phyloP scores from a whole-genome alignment of 2,329 filamentous ascomycete genomes.

The Nannizzia gypsea region DNA sequence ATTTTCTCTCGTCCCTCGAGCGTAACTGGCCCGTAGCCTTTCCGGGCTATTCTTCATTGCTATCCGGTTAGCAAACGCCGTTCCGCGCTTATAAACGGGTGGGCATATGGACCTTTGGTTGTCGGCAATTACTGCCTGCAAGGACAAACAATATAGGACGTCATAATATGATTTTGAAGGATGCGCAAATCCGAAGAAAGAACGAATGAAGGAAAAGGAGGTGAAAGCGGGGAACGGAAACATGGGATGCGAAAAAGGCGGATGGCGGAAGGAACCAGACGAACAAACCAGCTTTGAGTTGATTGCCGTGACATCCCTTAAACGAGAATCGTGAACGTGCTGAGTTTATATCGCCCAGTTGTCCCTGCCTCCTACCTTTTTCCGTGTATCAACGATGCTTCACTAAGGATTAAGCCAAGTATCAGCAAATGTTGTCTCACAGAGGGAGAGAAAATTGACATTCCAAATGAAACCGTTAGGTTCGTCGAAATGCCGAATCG shows the following conservation, averaged over 20 bases:
- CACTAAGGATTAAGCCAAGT: not conserved
- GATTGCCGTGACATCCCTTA: not conserved
- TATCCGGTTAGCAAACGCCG: not conserved
- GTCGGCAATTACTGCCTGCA: not conserved
- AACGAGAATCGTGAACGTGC: not conserved
- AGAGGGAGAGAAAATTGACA: not conserved
- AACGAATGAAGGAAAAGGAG: not conserved
- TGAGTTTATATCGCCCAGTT: not conserved
- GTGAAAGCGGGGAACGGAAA: not conserved
- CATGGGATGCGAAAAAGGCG: not conserved
- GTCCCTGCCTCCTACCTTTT: not conserved
- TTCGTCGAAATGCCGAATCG: not conserved
- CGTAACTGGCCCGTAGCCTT: slow-evolving; percentile 3
- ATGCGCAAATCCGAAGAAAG: not conserved
- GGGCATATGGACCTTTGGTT: not conserved
- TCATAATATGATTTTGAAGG: not conserved
- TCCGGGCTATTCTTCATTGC: not conserved
- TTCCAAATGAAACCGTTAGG: not conserved
- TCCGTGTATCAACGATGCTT: not conserved
- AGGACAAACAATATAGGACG: not conserved
- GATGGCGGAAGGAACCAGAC: not conserved
- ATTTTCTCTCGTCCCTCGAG: not conserved
- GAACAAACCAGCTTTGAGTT: not conserved
- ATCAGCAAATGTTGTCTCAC: not conserved
- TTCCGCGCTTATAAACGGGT: not conserved